Evolutionary conservation across 1,139 yeast genomes (phyloP), one percentile per base, ranked within the genome.

Genomic region (Geotrichum candidum): DNA sequence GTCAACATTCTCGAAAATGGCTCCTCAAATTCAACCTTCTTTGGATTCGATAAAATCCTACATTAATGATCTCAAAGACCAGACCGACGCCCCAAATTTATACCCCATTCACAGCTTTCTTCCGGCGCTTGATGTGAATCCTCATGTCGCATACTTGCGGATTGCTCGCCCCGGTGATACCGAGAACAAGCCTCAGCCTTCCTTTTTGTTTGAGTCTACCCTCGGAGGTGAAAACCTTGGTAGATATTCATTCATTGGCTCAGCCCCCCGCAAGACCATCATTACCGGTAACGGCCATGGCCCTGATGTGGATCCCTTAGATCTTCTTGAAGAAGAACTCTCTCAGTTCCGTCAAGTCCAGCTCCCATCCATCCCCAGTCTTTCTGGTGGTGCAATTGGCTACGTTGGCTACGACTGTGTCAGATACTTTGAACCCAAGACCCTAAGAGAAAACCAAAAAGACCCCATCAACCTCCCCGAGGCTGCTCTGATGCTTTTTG

Each of bases 301-400:
- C n/a, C 74, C 77, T 11, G 84, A 83, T 60, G 85, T 85, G 33
- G 99, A 94, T 74, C 99, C 99, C 1, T 80, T 94, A 65, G 76
- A 78, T 1, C 74, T 88, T 5, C 80, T 94, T 64, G 97, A 94
- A 73, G 67, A 82, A 54, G 97, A 92, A 72, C 79, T 94, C 77
- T 73, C 78, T 11, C 75, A 79, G 54, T 84, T 82, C 70, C 82
- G 81, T 62, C 91, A 89, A 70, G 90, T 94, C 0, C 84, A 83
- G 51, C 77, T 88, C 63, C 70, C 73, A 2, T 66, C 70, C 41
- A 57, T 66, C 13, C 97, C 97, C 10, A 83, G 83, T 65, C 79
- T 92, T 63, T 86, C 94, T 69, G 99, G 99, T 61, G 99, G 99
- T 66, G 98, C 98, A 10, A 82, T 94, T 59, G 99, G 99, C 0